Evolutionary conservation across 352 stramenopile genomes (phyloP).

Genomic region (Phytophthora uliginosa): DNA sequence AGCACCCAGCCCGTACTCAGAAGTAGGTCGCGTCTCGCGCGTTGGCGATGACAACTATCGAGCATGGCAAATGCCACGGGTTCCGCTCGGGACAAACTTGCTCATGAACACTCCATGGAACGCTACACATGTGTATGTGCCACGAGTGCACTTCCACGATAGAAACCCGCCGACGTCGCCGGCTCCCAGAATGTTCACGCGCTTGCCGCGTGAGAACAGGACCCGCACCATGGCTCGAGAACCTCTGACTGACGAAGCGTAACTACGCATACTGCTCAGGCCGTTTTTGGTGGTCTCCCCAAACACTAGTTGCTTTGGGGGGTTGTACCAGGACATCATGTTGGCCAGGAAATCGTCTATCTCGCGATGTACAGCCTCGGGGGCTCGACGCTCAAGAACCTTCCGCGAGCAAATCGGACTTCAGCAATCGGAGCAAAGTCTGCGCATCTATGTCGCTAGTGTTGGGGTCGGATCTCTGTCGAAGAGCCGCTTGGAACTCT

Average conservation of each 20-base stretch:
- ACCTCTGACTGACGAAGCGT: background rate
- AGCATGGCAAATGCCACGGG: too few relatives aligned
- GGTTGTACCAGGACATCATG: background rate
- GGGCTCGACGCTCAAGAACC: background rate
- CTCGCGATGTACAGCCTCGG: background rate
- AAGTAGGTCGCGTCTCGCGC: too few relatives aligned
- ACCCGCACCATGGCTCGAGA: background rate
- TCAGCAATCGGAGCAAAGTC: background rate
- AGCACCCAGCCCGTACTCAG: too few relatives aligned
- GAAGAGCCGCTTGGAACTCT: too few relatives aligned
- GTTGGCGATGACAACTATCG: too few relatives aligned
- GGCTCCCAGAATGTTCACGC: constrained; percentile 12
- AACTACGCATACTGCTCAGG: background rate
- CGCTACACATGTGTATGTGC: constrained; percentile 25
- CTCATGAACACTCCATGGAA: too few relatives aligned
- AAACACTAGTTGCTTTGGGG: background rate
- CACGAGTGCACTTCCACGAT: too few relatives aligned
- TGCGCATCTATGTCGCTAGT: too few relatives aligned
- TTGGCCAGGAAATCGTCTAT: background rate
- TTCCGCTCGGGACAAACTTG: too few relatives aligned
- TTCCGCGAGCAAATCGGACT: background rate
- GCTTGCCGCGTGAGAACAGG: constrained; percentile 3
- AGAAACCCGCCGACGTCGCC: too few relatives aligned
- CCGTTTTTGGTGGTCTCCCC: background rate
- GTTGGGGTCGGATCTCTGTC: too few relatives aligned